phyloP scores from a whole-genome alignment of 1,139 yeast genomes.

The Candida albicans region DNA sequence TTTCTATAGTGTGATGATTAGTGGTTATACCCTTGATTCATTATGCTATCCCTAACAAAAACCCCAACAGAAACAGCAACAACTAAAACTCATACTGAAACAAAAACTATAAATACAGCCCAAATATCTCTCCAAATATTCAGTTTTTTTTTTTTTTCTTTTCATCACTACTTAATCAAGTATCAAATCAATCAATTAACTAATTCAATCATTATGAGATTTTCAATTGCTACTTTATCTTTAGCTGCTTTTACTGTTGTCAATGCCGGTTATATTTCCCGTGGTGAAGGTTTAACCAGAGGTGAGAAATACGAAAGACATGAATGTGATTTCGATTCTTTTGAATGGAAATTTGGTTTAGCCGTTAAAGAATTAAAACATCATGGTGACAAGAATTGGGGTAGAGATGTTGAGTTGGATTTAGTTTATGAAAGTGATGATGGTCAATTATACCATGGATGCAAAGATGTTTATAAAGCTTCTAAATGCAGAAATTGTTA shows the following conservation, averaged over 20 bases:
- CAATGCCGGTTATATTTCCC: neutral
- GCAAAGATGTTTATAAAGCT: neutral
- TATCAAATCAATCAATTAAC: neutral
- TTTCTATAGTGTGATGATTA: no score
- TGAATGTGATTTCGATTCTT: slow-evolving; percentile 1
- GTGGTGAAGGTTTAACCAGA: neutral
- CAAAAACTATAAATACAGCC: no score
- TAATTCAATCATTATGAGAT: neutral
- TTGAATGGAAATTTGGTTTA: slow-evolving; percentile 5
- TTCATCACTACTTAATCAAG: neutral
- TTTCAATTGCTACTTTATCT: slow-evolving; percentile 1
- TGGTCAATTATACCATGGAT: slow-evolving; percentile 7
- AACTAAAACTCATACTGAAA: no score
- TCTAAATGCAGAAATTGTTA: neutral
- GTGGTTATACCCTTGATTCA: no score
- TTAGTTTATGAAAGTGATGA: slow-evolving; percentile 7
- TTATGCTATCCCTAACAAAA: no score
- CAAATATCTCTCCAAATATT: no score
- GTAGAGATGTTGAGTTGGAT: neutral
- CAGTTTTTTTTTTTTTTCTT: neutral
- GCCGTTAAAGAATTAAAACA: slow-evolving; percentile 3
- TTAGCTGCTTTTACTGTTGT: neutral
- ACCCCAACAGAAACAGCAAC: no score
- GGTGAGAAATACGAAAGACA: neutral
- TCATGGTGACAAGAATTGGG: neutral